Base-by-base conservation (phyloP, 1,284 basidiomycete species). In the Agroathelia rolfsii region DNA sequence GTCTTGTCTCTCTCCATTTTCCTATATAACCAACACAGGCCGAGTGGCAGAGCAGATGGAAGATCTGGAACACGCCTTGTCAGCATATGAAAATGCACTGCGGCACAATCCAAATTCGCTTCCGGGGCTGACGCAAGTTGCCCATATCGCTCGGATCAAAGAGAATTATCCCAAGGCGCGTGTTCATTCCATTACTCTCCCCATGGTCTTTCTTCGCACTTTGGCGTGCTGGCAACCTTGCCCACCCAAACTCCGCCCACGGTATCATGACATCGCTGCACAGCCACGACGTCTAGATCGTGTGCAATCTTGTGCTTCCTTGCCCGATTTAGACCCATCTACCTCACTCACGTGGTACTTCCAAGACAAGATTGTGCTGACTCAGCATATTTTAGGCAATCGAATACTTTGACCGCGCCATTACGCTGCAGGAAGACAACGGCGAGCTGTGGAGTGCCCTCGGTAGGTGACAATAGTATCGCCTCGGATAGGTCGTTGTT, bases 401-500 rank as follows among this genome's bases (percentile, higher is more conserved):
- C 55, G 93, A 95, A 37, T 94, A 84, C 61, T 95, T 94, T 54
- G 87, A 94, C 53, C 80, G 88, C 33, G 89, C 92, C 24, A 70
- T 96, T 39, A 69, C 72, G 49, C 72, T 94, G 39, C 82, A 93
- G 54, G 79, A 85, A 59, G 86, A 90, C 57, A 92, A 92, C 56
- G 89, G 89, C 50, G 88, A 94, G 63, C 83, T 92, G 37, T 94
- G 89, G 89, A 87, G 84, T 49, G 87, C 89, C 2, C 73, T 94
- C 41, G 88, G 85, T 84, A 55, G 46, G 60, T 58, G 19, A 30
- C 35, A 48, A 37, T 42, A 37, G 28, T 38, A n/a, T 35, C 35
- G 28, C 38, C 31, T 42, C 44, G n/a, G n/a, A 32, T 38, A 46
- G 33, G 29, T 31, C 38, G 40, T 38, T 38, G 44, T 28, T 41